A percentile compares a stretch with the other conserved stretches of the same genome.
Conservation (phyloP, 495 filamentous ascomycete species). For the Penicillium alfredii region DNA sequence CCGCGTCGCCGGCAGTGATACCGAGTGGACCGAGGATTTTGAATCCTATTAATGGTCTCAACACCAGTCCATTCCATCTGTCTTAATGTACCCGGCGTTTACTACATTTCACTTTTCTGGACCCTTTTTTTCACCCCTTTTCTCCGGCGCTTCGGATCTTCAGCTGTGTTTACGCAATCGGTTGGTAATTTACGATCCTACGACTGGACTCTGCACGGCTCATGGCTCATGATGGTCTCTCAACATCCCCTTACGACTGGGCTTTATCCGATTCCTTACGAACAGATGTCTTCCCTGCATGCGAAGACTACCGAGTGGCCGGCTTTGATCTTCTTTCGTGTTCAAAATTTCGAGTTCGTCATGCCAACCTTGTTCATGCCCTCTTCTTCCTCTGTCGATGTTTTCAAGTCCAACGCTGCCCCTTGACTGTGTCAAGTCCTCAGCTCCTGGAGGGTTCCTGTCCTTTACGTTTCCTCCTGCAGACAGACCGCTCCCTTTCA, state of each 20-base stretch:
- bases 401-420: constrained; percentile 14
- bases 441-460: constrained; percentile 6
- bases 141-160: constrained; percentile 12
- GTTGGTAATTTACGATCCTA: constrained; percentile 23
- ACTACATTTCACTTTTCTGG: constrained; percentile 7
- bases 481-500: constrained; percentile 9
- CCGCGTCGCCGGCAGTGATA: constrained; percentile 42
- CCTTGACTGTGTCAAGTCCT: constrained; percentile 2
- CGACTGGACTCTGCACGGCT: constrained; percentile 20
- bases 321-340: constrained; percentile 14
- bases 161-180: constrained; percentile 17
- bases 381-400: constrained; percentile 20
- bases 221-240: constrained; percentile 21
- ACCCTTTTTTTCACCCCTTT: constrained; percentile 3
- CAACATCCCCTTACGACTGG: constrained; percentile 18
- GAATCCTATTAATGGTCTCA: constrained; percentile 34
- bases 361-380: constrained; percentile 25
- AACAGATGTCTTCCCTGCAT: constrained; percentile 12
- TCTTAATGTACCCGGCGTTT: constrained; percentile 1
- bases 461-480: constrained; percentile 2
- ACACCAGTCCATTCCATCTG: constrained; percentile 3
- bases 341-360: constrained; percentile 24
- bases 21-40: constrained; percentile 46
- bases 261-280: constrained; percentile 10
- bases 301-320: constrained; percentile 6